A percentile compares a stretch with the other conserved stretches of the same genome.
phyloP scores from a whole-genome alignment of 192 early-diverging fungal species.

The Obelidium mucronatum region DNA sequence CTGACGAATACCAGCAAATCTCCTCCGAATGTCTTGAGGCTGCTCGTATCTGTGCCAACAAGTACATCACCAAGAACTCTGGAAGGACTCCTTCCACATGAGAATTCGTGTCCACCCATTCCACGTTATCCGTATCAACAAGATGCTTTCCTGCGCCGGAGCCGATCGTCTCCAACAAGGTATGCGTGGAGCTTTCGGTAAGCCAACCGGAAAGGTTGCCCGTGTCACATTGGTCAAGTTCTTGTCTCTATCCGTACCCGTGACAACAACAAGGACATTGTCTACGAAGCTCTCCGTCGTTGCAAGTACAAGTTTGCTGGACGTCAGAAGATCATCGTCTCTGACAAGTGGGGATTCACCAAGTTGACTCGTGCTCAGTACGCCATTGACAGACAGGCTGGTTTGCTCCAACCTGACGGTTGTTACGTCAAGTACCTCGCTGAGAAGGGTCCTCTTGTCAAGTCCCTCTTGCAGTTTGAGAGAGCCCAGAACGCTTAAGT shows the following conservation, averaged over 20 bases:
- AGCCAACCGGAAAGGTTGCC: slow-evolving; percentile 93
- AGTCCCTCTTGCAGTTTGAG: slow-evolving; percentile 43
- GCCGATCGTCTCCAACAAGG: slow-evolving; percentile 97
- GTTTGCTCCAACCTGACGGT: slow-evolving; percentile 89
- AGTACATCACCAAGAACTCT: slow-evolving; percentile 96
- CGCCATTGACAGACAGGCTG: slow-evolving; percentile 73
- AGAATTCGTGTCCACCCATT: slow-evolving; percentile 98
- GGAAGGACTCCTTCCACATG: slow-evolving; percentile 99
- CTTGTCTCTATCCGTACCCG: slow-evolving; percentile 96
- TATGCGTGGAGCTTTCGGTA: slow-evolving; percentile 99
- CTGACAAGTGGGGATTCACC: slow-evolving; percentile 99
- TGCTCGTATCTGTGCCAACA: slow-evolving; percentile 97
- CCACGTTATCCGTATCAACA: slow-evolving; percentile 99
- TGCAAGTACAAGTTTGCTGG: slow-evolving; percentile 99
- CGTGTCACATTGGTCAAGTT: slow-evolving; percentile 98
- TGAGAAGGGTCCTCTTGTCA: slow-evolving; percentile 79
- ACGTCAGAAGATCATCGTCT: slow-evolving; percentile 98
- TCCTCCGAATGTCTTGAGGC: slow-evolving; percentile 99
- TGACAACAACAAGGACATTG: slow-evolving; percentile 91
- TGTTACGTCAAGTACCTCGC: slow-evolving; percentile 95
- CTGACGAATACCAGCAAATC: slow-evolving; percentile 97
- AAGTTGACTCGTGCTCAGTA: slow-evolving; percentile 94
- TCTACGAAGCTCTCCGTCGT: slow-evolving; percentile 91
- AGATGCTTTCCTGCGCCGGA: slow-evolving; percentile 99
- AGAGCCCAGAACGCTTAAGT: slow-evolving; percentile 16